Evolutionary conservation across 2,329 filamentous ascomycete species (phyloP).

Genomic region (Thelonectria discophora): DNA sequence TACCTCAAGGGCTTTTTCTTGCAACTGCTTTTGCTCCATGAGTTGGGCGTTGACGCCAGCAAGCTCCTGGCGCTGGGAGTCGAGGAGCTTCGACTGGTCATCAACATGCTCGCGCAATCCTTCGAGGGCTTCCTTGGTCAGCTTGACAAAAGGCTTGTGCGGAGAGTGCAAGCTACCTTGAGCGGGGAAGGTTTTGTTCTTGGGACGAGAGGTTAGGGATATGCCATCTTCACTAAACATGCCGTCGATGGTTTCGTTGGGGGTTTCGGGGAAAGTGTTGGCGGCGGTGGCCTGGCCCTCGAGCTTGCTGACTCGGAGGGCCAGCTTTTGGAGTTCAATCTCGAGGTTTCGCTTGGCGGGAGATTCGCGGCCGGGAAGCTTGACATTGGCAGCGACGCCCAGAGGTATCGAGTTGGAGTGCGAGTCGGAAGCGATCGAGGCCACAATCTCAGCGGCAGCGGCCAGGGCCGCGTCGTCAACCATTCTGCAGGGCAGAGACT

Average conservation of each 20-base stretch:
- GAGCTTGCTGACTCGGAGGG: conserved; percentile 80
- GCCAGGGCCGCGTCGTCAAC: conserved; percentile 64
- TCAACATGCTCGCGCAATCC: conserved; percentile 90
- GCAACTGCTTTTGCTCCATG: conserved; percentile 83
- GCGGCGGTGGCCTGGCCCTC: conserved; percentile 77
- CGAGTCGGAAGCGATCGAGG: conserved; percentile 58
- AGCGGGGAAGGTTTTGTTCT: conserved; percentile 58
- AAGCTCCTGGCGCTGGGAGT: conserved; percentile 86
- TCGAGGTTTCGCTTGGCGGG: conserved; percentile 82
- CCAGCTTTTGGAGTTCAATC: conserved; percentile 81
- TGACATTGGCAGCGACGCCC: conserved; percentile 62
- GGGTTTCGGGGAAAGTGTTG: conserved; percentile 78
- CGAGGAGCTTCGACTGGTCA: conserved; percentile 91
- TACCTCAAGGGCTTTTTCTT: conserved; percentile 81
- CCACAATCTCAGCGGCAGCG: conserved; percentile 63
- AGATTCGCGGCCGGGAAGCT: conserved; percentile 79
- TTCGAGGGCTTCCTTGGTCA: conserved; percentile 84
- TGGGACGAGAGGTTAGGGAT: conserved; percentile 53
- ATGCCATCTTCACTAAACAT: conserved; percentile 67
- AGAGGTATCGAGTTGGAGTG: conserved; percentile 52
- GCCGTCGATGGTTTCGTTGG: conserved; percentile 76
- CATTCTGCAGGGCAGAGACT: conserved; percentile 50
- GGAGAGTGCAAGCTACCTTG: conserved; percentile 53
- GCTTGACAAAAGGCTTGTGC: conserved; percentile 54
- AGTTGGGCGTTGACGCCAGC: conserved; percentile 87